phyloP scores from a whole-genome alignment of 2,329 filamentous ascomycete genomes.

The Aspergillus sojae region DNA sequence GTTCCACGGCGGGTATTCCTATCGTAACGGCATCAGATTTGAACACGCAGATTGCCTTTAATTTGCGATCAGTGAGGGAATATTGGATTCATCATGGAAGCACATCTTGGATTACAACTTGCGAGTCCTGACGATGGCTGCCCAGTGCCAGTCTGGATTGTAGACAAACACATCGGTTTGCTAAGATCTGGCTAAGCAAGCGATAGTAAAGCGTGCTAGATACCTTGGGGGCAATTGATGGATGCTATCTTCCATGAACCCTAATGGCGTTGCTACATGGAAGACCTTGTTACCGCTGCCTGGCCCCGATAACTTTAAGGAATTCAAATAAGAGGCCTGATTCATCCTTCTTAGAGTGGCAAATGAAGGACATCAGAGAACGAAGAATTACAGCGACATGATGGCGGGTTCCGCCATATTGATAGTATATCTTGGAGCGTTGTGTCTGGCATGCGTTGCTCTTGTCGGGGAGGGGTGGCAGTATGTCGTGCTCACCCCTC shows the following conservation, averaged over 20 bases:
- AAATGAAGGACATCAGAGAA: background rate
- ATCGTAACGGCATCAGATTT: background rate
- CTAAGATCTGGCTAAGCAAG: background rate
- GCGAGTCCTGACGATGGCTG: background rate
- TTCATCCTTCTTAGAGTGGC: background rate
- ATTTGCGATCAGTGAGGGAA: background rate
- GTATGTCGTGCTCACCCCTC: background rate
- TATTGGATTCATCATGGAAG: background rate
- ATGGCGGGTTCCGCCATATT: background rate
- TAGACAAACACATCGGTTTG: background rate
- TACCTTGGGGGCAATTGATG: background rate
- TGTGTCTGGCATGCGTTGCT: background rate
- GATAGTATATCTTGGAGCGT: background rate
- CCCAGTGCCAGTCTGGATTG: background rate
- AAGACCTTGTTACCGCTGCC: background rate
- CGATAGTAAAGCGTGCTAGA: background rate
- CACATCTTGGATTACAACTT: background rate
- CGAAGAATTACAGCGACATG: background rate
- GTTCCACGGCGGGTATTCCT: background rate
- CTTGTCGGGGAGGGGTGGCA: background rate
- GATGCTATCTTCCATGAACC: background rate
- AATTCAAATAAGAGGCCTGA: background rate
- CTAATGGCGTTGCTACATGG: background rate
- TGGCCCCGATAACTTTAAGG: background rate
- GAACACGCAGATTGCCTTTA: background rate